Percentiles rank a stretch among this genome's conserved stretches.
phyloP scores from a whole-genome alignment of 148 eudicot genomes.

The Silene uniflora region DNA sequence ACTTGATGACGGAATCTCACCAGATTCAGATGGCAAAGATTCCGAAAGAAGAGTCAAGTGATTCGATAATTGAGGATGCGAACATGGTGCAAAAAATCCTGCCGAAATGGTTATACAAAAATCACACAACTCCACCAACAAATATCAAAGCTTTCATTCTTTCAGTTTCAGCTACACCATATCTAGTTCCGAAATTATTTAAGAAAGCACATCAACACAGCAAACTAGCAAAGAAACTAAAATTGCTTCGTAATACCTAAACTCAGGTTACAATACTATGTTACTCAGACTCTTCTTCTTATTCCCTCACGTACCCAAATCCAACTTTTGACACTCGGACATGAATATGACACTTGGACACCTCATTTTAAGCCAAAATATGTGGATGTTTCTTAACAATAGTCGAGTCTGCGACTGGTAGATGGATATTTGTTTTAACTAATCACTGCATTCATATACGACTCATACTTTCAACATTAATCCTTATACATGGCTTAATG shows the following conservation, averaged over 20 bases:
- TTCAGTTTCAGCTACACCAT: not conserved
- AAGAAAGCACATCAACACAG: not conserved
- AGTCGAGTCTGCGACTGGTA: too few relatives aligned
- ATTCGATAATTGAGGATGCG: conserved; percentile 63
- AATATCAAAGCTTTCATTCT: not conserved
- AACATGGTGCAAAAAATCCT: conserved; percentile 88
- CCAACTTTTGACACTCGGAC: too few relatives aligned
- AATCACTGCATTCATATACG: not conserved
- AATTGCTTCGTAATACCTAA: too few relatives aligned
- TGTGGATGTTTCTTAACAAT: too few relatives aligned
- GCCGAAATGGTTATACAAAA: conserved; percentile 19
- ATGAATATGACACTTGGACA: too few relatives aligned
- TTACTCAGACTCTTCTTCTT: too few relatives aligned
- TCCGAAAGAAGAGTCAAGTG: conserved; percentile 74
- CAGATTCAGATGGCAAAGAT: conserved; percentile 70
- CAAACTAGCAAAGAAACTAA: not conserved
- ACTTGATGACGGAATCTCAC: conserved; percentile 32
- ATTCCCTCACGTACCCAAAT: too few relatives aligned
- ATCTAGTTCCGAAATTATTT: not conserved
- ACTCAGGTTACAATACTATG: too few relatives aligned
- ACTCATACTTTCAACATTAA: not conserved
- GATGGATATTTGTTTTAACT: too few relatives aligned
- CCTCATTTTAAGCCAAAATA: too few relatives aligned
- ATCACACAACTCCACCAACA: not conserved
- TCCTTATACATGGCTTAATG: too few relatives aligned